Base-by-base conservation (phyloP, 805 yeast species). In the Lachancea waltii region DNA sequence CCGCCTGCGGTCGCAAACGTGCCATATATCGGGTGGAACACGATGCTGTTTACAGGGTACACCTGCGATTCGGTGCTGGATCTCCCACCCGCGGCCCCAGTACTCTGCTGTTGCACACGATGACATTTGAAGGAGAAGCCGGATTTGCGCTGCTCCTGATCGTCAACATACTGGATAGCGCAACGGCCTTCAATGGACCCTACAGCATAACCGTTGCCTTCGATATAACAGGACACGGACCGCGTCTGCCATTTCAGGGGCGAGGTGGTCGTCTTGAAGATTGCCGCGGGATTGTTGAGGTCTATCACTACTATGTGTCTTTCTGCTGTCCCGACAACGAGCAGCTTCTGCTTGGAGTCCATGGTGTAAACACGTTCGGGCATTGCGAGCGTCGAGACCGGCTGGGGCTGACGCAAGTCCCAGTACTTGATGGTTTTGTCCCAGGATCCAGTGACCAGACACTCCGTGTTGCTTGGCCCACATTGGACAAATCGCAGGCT, bases 121-220 rank as follows among this genome's bases (percentile, higher is more conserved):
- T 92, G 98, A 63, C 98, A 92, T 59, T 85, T 85, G 73, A 92
- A 92, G 4, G 96, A 81, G 60, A 90, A 92, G 3, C 92, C 92
- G 24, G 60, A 59, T 49, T 76, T 73, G 40, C 71, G 70, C 54
- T 82, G 94, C 50, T 82, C 86, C 36, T 70, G 70, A 17, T 85
- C 95, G 52, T 85, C 94, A 38, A 90, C 77, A 58, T 89, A 92
- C 58, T 86, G 95, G 50, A 92, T 79, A 10, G 95, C 95, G 64
- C 97, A 86, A 48, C 98, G 73, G 23, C 97, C 97, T 64, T 92
- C 98, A 33, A 90, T 77, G 5, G 95, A 81, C 4, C 95, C 97
- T 34, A 92, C 64, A 1, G 95, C 96, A 62, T 73, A 92, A 7
- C 97, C 97, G 53, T 84, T 81, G 9, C 95, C 97, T 46, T 77